phyloP scores from a whole-genome alignment of 164 flowering plant species.

The Nymphaea colorata region DNA sequence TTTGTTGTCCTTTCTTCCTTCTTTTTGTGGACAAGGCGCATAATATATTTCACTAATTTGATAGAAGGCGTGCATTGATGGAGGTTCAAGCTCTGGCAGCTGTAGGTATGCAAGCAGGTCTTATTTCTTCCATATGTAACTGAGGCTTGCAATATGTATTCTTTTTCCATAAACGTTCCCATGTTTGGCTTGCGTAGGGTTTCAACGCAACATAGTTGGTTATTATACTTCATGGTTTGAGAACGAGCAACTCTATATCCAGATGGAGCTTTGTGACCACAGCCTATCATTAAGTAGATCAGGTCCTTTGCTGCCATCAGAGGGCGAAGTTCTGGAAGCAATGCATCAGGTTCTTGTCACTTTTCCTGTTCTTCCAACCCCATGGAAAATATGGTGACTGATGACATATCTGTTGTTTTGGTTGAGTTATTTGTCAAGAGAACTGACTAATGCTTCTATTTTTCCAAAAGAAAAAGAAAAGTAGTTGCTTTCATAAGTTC shows the following conservation, averaged over 20 bases:
- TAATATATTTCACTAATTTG: conserved; percentile 12
- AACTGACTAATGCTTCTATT: too few relatives aligned
- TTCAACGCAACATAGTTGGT: conserved; percentile 70
- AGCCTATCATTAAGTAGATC: conserved; percentile 41
- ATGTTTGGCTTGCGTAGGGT: conserved; percentile 29
- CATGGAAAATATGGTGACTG: too few relatives aligned
- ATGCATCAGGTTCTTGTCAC: conserved; percentile 50
- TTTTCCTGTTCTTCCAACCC: too few relatives aligned
- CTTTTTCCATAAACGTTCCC: background rate
- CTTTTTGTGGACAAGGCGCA: background rate
- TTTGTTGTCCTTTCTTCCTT: background rate
- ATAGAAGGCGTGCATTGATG: conserved; percentile 88
- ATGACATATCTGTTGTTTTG: too few relatives aligned
- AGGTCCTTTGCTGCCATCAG: conserved; percentile 25
- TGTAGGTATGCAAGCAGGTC: conserved; percentile 37
- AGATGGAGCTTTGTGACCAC: conserved; percentile 87
- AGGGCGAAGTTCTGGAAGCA: conserved; percentile 42
- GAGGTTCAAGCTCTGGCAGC: conserved; percentile 98
- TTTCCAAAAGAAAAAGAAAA: too few relatives aligned
- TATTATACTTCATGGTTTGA: conserved; percentile 94
- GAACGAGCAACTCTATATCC: conserved; percentile 84
- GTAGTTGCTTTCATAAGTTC: too few relatives aligned
- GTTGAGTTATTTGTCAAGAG: too few relatives aligned
- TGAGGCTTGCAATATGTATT: background rate
- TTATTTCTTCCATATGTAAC: too few relatives aligned